A percentile compares a stretch with the other conserved stretches of the same genome.
Evolutionary conservation across 352 stramenopile species (phyloP).

Genomic region (Globisporangium apiculatum): DNA sequence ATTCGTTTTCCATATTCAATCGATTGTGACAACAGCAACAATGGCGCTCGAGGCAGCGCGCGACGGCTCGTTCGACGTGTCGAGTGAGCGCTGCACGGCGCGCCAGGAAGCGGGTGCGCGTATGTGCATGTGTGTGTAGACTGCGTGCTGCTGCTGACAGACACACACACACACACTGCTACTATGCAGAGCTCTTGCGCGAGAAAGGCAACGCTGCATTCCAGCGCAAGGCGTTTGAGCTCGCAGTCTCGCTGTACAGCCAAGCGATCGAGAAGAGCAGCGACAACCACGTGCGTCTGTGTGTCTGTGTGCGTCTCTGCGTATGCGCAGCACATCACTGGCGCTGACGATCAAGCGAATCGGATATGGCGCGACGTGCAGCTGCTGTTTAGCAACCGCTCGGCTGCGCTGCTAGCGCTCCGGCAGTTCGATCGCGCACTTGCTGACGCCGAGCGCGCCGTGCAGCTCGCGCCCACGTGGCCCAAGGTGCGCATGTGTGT

Average conservation of each 20-base stretch:
- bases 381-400: slow-evolving; percentile 86
- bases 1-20: no score
- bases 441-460: slow-evolving; percentile 72
- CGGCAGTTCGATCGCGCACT: slow-evolving; percentile 64
- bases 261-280: slow-evolving; percentile 43
- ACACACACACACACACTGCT: not conserved
- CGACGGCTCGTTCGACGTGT: slow-evolving; percentile 37
- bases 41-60: slow-evolving; percentile 18
- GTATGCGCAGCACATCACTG: not conserved
- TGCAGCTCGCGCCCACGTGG: slow-evolving; percentile 83
- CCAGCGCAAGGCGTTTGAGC: slow-evolving; percentile 39
- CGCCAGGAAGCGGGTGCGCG: not conserved
- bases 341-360: no score
- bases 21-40: not conserved
- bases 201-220: slow-evolving; percentile 68
- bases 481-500: slow-evolving; percentile 52
- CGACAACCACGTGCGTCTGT: slow-evolving; percentile 37
- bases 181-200: slow-evolving; percentile 28
- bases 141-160: not conserved
- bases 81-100: slow-evolving; percentile 4
- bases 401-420: slow-evolving; percentile 73
- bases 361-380: slow-evolving; percentile 4
- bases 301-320: not conserved
- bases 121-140: not conserved
- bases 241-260: slow-evolving; percentile 42